phyloP scores from a whole-genome alignment of 768 basidiomycete genomes.

The Termitomyces sp. region DNA sequence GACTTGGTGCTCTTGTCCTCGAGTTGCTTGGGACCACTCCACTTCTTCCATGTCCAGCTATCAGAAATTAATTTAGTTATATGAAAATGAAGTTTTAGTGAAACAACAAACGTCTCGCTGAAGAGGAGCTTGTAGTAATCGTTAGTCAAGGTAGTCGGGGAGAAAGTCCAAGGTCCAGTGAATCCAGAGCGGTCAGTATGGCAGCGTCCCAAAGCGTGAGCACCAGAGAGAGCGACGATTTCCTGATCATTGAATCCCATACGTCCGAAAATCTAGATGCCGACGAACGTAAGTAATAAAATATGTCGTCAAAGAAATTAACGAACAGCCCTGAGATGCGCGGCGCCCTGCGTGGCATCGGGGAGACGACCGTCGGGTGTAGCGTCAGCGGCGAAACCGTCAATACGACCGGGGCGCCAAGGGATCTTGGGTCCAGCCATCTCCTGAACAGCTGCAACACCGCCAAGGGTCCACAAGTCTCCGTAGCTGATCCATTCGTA shows the following conservation, averaged over 20 bases:
- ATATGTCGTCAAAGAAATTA: not conserved
- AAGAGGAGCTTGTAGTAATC: conserved; percentile 84
- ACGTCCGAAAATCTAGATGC: conserved; percentile 71
- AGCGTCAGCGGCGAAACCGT: conserved; percentile 67
- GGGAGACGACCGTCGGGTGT: conserved; percentile 90
- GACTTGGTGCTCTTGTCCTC: conserved; percentile 86
- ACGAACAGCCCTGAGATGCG: conserved; percentile 77
- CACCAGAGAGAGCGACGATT: conserved; percentile 92
- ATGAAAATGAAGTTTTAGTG: not conserved
- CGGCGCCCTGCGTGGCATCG: conserved; percentile 76
- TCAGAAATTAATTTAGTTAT: not conserved
- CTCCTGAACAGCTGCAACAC: conserved; percentile 90
- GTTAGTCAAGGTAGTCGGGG: conserved; percentile 82
- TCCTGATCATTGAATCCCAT: conserved; percentile 98
- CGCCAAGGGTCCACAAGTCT: conserved; percentile 94
- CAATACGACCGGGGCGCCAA: conserved; percentile 91
- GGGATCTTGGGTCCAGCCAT: conserved; percentile 89
- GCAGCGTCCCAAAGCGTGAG: conserved; percentile 95
- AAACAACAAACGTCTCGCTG: conserved; percentile 61
- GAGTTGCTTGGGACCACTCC: conserved; percentile 90
- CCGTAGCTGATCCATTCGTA: conserved; percentile 95
- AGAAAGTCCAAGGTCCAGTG: conserved; percentile 94
- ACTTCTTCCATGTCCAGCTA: conserved; percentile 92
- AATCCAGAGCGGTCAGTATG: conserved; percentile 83
- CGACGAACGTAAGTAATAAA: not conserved